Conservation (phyloP, 1,139 yeast genomes). For the Debaryomyces coudertii region DNA sequence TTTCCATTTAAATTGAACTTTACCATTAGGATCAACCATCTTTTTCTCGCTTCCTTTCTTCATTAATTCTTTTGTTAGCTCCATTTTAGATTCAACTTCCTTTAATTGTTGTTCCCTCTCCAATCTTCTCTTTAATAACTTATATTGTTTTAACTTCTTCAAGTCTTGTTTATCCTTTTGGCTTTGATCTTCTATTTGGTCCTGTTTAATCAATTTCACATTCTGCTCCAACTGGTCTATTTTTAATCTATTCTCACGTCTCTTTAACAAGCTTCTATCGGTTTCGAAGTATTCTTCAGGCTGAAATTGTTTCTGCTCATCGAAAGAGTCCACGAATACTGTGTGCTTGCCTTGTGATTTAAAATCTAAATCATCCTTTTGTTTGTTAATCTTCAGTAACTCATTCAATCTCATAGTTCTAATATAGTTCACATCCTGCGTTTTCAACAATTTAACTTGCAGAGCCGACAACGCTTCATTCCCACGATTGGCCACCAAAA, state of each 20-base stretch:
- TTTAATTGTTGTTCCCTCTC: slow-evolving; percentile 69
- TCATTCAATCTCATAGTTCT: slow-evolving; percentile 77
- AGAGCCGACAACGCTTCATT: slow-evolving; percentile 65
- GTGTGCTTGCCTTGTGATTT: slow-evolving; percentile 74
- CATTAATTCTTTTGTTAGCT: slow-evolving; percentile 81
- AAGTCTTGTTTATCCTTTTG: slow-evolving; percentile 49
- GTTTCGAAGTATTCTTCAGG: slow-evolving; percentile 73
- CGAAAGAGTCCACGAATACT: slow-evolving; percentile 72
- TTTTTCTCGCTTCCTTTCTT: slow-evolving; percentile 87
- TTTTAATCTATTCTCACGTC: slow-evolving; percentile 75
- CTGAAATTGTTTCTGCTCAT: slow-evolving; percentile 59
- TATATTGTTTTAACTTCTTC: slow-evolving; percentile 62
- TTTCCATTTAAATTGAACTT: slow-evolving; percentile 81
- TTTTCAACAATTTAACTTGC: slow-evolving; percentile 79
- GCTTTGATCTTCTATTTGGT: slow-evolving; percentile 30
- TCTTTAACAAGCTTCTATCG: slow-evolving; percentile 59
- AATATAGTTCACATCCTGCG: slow-evolving; percentile 87
- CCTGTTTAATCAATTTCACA: slow-evolving; percentile 30
- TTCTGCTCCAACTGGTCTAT: slow-evolving; percentile 58
- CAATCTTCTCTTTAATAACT: slow-evolving; percentile 57
- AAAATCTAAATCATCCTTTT: slow-evolving; percentile 57
- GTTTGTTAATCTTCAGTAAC: slow-evolving; percentile 61
- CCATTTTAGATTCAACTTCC: slow-evolving; percentile 73
- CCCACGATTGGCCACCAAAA: slow-evolving; percentile 67
- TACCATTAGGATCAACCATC: slow-evolving; percentile 64